Conservation (phyloP, 164 flowering plant species). For the Sextonia rubra region DNA sequence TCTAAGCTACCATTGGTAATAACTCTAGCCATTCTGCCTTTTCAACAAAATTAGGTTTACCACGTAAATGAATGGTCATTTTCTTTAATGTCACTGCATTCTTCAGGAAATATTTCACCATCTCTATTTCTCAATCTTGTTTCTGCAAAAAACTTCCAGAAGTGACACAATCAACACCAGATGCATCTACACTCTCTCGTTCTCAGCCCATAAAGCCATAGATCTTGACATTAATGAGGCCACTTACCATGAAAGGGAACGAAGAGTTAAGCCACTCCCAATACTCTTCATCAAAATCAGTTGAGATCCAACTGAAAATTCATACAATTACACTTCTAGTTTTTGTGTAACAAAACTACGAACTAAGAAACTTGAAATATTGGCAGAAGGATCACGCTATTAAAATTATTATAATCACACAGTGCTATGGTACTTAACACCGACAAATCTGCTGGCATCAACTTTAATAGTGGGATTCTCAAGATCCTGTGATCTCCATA, state of each 20-base stretch:
- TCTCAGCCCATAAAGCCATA: neutral
- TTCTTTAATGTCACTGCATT: neutral
- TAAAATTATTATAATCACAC: neutral
- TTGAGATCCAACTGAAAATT: neutral
- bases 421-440: neutral
- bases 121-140: neutral
- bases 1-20: neutral
- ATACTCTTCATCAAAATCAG: neutral
- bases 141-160: neutral
- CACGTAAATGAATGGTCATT: neutral
- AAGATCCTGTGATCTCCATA: neutral
- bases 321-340: neutral
- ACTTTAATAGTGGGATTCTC: slow-evolving; percentile 1
- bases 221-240: neutral
- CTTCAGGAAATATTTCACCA: neutral
- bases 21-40: neutral
- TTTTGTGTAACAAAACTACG: neutral
- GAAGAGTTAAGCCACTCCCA: neutral
- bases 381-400: neutral
- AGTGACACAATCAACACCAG: too few relatives aligned
- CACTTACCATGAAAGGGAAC: neutral
- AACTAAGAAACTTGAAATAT: neutral
- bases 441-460: neutral
- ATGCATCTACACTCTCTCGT: too few relatives aligned
- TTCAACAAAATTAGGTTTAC: neutral